phyloP scores from a whole-genome alignment of 768 basidiomycete species.

The Podaxis sp. region DNA sequence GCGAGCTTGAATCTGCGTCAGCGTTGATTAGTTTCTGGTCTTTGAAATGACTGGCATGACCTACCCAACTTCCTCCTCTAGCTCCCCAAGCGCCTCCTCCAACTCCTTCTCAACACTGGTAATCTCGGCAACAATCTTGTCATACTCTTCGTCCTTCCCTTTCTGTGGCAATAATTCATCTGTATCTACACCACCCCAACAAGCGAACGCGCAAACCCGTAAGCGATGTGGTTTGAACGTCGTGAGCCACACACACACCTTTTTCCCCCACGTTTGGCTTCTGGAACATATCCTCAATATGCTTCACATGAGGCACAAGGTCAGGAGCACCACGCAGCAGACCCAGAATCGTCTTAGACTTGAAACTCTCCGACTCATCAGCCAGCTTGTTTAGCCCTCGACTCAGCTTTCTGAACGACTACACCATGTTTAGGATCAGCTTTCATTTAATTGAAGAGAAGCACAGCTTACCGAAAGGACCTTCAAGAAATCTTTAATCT shows the following conservation, averaged over 20 bases:
- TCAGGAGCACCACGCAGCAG: conserved; percentile 83
- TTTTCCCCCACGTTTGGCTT: conserved; percentile 46
- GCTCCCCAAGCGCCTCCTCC: conserved; percentile 61
- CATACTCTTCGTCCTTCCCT: conserved; percentile 88
- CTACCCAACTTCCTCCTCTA: conserved; percentile 71
- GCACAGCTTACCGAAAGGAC: conserved; percentile 59
- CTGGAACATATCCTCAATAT: conserved; percentile 72
- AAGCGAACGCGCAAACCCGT: neutral
- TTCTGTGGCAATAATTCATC: conserved; percentile 76
- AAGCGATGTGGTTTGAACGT: neutral
- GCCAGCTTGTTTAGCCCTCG: conserved; percentile 63
- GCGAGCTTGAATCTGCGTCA: conserved; percentile 31
- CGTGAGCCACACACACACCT: conserved; percentile 36
- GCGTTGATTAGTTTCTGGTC: neutral
- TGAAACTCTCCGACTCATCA: conserved; percentile 69
- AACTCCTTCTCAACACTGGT: conserved; percentile 67
- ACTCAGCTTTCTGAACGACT: conserved; percentile 79
- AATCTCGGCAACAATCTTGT: conserved; percentile 74
- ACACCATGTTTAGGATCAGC: conserved; percentile 1
- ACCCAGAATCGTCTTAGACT: conserved; percentile 72
- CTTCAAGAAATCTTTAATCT: conserved; percentile 83
- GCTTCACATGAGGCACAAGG: conserved; percentile 65
- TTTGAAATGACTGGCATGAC: conserved; percentile 3
- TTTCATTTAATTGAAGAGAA: neutral
- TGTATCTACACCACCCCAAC: conserved; percentile 38